Evolutionary conservation across 1,284 basidiomycete species (phyloP), one percentile per base, ranked within the genome.

Genomic region (Irpex sp.): DNA sequence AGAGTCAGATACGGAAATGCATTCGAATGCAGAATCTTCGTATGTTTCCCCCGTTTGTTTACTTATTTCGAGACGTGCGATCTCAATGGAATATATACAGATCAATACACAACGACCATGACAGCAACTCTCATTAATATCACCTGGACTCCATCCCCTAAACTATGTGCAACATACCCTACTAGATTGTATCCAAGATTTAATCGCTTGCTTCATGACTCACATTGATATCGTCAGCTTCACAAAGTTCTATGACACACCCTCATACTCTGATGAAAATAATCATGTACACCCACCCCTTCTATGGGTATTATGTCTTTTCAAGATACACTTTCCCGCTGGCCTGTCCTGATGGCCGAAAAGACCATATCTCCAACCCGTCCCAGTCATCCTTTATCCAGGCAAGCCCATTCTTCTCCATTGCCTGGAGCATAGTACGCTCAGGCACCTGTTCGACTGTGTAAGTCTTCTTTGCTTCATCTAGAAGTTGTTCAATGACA

Each of bases 321-420:
- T 54, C 53, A 21, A 31, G 8, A 54, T 33, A 54, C 2, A 54
- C 9, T 19, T 50, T 51, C 49, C 21, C n/a, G 33, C 31, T 33
- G 11, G 9, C 26, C 26, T n/a, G 19, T 8, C 53, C 9, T 54
- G 53, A 21, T 33, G 21, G 53, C 53, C 21, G 33, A 11, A 87
- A 69, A 69, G 85, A 87, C 89, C 89, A 93, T 17, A 94, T 79
- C 72, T 92, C 86, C 36, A 91, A 80, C 1, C 83, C 91, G 15
- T 89, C 86, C 91, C 92, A 94, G 54, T 91, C 89, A 9, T 81
- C 79, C 68, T 77, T 79, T 5, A 78, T 75, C 91, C 92, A 93
- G 6, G 74, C 70, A 33, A 82, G 71, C 37, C 86, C 83, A 15
- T 77, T 78, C 63, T 84, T 85, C 62, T 83, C 81, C 67, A 95